Conservation (phyloP, 176 grass and related monocot genomes). For the Juncus effusus region DNA sequence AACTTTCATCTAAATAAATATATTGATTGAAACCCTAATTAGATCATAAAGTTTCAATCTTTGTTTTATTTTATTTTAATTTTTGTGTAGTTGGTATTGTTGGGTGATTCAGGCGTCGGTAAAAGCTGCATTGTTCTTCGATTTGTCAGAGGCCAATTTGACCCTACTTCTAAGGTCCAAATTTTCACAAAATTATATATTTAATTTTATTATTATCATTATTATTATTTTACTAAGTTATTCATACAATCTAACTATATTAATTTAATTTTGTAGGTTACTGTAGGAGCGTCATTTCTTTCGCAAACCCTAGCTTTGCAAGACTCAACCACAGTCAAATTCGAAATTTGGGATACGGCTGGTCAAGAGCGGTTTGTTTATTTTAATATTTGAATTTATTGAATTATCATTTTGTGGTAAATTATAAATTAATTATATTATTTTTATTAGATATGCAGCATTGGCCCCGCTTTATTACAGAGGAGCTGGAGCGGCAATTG, state of each 20-base stretch:
- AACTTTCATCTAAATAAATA: background rate
- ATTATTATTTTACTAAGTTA: too few species aligned
- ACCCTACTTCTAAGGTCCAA: slow-evolving; percentile 90
- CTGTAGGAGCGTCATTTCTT: slow-evolving; percentile 89
- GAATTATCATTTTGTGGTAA: background rate
- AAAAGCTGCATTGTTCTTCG: slow-evolving; percentile 99
- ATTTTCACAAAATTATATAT: too few species aligned
- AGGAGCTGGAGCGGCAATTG: slow-evolving; percentile 80
- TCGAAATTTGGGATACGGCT: slow-evolving; percentile 99
- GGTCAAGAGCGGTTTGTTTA: slow-evolving; percentile 80
- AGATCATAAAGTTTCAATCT: background rate
- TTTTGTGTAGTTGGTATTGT: slow-evolving; percentile 65
- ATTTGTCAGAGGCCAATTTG: slow-evolving; percentile 93
- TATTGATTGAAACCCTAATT: background rate
- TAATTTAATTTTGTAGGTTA: slow-evolving; percentile 59
- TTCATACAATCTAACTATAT: background rate
- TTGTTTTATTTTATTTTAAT: background rate
- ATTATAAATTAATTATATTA: background rate
- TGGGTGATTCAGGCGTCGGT: slow-evolving; percentile 90
- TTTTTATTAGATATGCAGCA: slow-evolving; percentile 76
- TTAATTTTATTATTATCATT: too few species aligned
- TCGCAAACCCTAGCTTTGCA: slow-evolving; percentile 93
- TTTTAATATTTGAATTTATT: slow-evolving; percentile 10
- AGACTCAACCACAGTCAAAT: slow-evolving; percentile 81
- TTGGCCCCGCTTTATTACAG: slow-evolving; percentile 96